A percentile compares a stretch with the other conserved stretches of the same genome.
Evolutionary conservation across 2,329 filamentous ascomycete species (phyloP).

Genomic region (Zymoseptoria passerinii): DNA sequence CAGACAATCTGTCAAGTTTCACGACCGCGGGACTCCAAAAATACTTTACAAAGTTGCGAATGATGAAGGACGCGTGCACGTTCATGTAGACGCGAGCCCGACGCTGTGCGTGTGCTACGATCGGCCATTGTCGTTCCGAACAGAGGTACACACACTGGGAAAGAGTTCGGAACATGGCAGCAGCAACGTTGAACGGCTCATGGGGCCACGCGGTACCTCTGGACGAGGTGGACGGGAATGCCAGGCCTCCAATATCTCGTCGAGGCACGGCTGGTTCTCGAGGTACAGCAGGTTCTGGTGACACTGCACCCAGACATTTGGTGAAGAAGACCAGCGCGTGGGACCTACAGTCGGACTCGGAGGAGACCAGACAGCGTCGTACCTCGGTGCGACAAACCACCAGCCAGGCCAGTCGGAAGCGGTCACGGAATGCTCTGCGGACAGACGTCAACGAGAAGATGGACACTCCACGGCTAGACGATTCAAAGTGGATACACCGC

Average conservation of each 20-base stretch:
- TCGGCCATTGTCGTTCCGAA: neutral
- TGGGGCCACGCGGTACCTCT: conserved; percentile 19
- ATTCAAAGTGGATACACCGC: conserved; percentile 75
- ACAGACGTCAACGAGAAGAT: conserved; percentile 11
- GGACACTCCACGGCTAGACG: conserved; percentile 33
- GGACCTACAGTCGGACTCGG: conserved; percentile 22
- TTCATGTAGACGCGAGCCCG: neutral
- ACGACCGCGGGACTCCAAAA: neutral
- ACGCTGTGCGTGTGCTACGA: neutral
- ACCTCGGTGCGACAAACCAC: conserved; percentile 17
- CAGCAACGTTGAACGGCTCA: conserved; percentile 10
- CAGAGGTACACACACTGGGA: neutral
- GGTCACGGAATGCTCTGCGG: conserved; percentile 20
- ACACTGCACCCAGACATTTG: conserved; percentile 1
- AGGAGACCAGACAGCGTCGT: conserved; percentile 18
- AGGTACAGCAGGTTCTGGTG: neutral
- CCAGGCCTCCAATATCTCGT: conserved; percentile 4
- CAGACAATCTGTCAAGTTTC: neutral
- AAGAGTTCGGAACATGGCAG: neutral
- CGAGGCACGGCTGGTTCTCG: neutral
- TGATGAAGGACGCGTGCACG: neutral
- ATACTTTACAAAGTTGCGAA: neutral
- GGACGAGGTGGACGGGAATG: conserved; percentile 17
- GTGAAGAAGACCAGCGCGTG: conserved; percentile 12
- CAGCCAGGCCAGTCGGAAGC: conserved; percentile 19